Evolutionary conservation across 768 basidiomycete genomes (phyloP), one percentile per base, ranked within the genome.

Genomic region (Rhizopogon roseolus): DNA sequence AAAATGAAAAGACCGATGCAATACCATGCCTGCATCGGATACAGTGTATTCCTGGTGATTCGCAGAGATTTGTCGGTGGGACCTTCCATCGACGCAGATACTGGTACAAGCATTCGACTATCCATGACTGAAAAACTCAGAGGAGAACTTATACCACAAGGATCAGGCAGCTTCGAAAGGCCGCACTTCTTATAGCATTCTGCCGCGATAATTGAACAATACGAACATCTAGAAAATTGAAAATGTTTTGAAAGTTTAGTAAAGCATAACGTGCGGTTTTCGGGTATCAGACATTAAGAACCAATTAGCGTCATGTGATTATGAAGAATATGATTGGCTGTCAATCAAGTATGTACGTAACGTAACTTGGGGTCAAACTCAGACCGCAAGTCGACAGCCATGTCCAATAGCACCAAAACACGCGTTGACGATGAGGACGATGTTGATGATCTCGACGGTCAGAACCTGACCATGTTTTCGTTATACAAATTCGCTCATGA

Each of bases 361-460:
- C 29, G 29, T 32, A 32, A 10, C 29, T 32, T 32, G 7, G 29
- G 22, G 22, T n/a, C 22, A 22, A 22, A 22, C 22, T 22, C 22
- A 22, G 22, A 22, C 29, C 29, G 29, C 29, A 8, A 10, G 8
- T 36, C 13, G 34, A 36, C 34, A 11, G 11, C 11, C 45, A 65
- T 62, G 62, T 37, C 60, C 28, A 54, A 13, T 13, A 28, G 41
- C 22, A 56, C 41, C 28, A 61, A 52, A 55, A 29, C 62, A 48
- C 63, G 52, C 38, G 62, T 66, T 54, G 69, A 66, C 28, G 67
- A 70, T 44, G 73, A 74, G 13, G 73, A 74, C 2, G 70, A 74
- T 56, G 60, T 74, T 45, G 73, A 74, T 53, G 74, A 74, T 52
- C 69, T 74, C 34, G 73, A 74, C 36, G 79, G 79, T 79, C 54